Conservation (phyloP, 257 asterid genomes). For the Nyctanthes arbortristis region DNA sequence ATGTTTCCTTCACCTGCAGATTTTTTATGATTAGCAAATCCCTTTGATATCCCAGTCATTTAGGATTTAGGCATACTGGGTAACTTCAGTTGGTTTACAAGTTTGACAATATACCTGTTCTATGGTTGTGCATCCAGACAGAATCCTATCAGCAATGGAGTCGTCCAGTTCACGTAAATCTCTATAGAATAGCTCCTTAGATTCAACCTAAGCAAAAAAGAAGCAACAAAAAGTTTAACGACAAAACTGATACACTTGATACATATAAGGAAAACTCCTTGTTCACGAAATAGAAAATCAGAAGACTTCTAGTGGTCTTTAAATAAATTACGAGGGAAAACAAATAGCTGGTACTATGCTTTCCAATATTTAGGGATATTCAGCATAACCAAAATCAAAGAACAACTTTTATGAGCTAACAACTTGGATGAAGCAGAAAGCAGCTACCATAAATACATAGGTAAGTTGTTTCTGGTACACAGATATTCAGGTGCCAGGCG, state of each 20-base stretch:
- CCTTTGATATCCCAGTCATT: conserved; percentile 7
- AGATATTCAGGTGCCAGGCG: conserved; percentile 10
- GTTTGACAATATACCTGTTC: conserved; percentile 59
- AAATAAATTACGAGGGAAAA: too few relatives aligned
- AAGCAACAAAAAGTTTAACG: neutral
- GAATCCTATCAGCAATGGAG: conserved; percentile 74
- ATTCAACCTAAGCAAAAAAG: conserved; percentile 57
- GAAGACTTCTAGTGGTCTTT: too few relatives aligned
- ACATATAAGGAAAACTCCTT: conserved; percentile 11
- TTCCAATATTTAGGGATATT: too few relatives aligned
- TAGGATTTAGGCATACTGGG: neutral
- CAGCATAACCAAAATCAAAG: neutral
- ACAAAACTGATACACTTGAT: conserved; percentile 3
- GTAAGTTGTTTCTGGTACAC: neutral
- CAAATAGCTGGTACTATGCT: too few relatives aligned
- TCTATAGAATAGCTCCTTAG: conserved; percentile 65
- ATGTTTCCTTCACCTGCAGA: conserved; percentile 71
- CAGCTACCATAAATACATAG: neutral
- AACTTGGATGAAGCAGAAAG: neutral
- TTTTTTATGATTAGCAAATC: neutral
- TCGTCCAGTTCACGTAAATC: conserved; percentile 62
- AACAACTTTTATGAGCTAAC: neutral
- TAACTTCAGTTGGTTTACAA: neutral
- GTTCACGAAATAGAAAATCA: neutral
- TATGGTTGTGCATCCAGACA: conserved; percentile 72